Evolutionary conservation across 148 eudicot genomes (phyloP), one percentile per base, ranked within the genome.

Genomic region (Agrostemma githago): DNA sequence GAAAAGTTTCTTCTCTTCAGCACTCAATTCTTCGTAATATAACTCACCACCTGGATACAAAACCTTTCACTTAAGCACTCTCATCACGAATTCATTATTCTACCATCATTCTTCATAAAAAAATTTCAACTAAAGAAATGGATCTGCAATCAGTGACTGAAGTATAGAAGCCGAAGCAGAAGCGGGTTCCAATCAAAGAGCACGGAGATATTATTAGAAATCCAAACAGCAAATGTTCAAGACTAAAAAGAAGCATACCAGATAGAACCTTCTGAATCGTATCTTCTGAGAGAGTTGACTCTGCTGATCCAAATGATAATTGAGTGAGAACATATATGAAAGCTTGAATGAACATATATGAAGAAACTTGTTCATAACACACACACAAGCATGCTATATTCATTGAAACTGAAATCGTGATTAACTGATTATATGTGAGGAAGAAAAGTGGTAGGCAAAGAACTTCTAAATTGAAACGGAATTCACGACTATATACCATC

Each of bases 201-300:
- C 62, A 46, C 4, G 3, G 17, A 46, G 61, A 39, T 39, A 39
- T 41, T 39, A 17, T 70, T 9, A 37, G 3, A 34, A 26, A 8
- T 37, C 1, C 3, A 54, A 34, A 62, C 4, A 51, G 56, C 16
- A 51, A 51, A 51, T 9, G 14, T 51, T 56, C 54, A 63, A 53
- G 34, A 20, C 54, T 42, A 15, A 17, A 2, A 64, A 8, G 15
- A 41, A 67, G 59, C 80, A 72, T 83, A 90, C 98, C 97, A 63
- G 93, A 86, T 43, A 95, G 70, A 79, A 87, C 84, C 79, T 92
- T 95, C 62, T 90, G 88, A 79, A 95, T 77, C 46, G 90, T 88
- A 72, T 90, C 92, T 85, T 92, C 91, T 4, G 96, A 89, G 74
- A 95, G 86, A 68, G 78, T 76, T 79, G 89, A 78, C 79, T 82